phyloP scores from a whole-genome alignment of 108 stramenopile genomes.

The Pseudonitzschia delicatissima region DNA sequence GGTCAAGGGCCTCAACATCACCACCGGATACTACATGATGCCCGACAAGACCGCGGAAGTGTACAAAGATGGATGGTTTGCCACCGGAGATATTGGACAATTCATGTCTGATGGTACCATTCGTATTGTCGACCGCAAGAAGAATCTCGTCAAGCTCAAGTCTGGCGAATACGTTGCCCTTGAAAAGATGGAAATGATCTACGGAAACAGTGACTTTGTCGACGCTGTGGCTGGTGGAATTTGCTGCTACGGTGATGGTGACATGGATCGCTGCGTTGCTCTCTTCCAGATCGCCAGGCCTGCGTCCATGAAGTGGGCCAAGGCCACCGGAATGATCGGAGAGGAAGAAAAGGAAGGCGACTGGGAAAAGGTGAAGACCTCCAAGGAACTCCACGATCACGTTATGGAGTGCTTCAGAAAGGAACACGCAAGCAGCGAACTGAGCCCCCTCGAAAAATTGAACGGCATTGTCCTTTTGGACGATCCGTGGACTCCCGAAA shows the following conservation, averaged over 20 bases:
- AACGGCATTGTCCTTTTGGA: slow-evolving; percentile 52
- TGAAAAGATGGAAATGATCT: slow-evolving; percentile 83
- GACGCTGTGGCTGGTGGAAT: slow-evolving; percentile 75
- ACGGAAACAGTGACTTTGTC: slow-evolving; percentile 68
- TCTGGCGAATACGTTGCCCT: slow-evolving; percentile 91
- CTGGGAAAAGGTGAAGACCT: slow-evolving; percentile 47
- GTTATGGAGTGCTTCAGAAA: slow-evolving; percentile 61
- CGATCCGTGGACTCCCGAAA: slow-evolving; percentile 83
- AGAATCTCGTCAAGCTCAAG: slow-evolving; percentile 93
- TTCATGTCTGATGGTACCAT: slow-evolving; percentile 78
- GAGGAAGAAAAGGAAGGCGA: slow-evolving; percentile 31
- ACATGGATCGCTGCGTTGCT: slow-evolving; percentile 87
- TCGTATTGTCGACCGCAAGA: slow-evolving; percentile 84
- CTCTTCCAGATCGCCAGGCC: slow-evolving; percentile 63
- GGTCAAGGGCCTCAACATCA: slow-evolving; percentile 63
- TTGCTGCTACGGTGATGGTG: slow-evolving; percentile 84
- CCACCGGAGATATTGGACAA: slow-evolving; percentile 89
- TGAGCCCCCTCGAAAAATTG: slow-evolving; percentile 70
- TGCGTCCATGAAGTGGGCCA: slow-evolving; percentile 70
- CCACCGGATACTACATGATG: slow-evolving; percentile 85
- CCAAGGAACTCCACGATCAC: slow-evolving; percentile 65
- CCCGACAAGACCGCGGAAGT: slow-evolving; percentile 79
- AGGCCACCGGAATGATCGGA: slow-evolving; percentile 48
- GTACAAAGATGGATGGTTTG: slow-evolving; percentile 75
- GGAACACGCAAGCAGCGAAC: slow-evolving; percentile 60